These are phyloP conservation scores for Pyricularia sp. DNA, from an alignment of 2,329 filamentous ascomycete genomes.

Conservation along the genomic window DNA sequence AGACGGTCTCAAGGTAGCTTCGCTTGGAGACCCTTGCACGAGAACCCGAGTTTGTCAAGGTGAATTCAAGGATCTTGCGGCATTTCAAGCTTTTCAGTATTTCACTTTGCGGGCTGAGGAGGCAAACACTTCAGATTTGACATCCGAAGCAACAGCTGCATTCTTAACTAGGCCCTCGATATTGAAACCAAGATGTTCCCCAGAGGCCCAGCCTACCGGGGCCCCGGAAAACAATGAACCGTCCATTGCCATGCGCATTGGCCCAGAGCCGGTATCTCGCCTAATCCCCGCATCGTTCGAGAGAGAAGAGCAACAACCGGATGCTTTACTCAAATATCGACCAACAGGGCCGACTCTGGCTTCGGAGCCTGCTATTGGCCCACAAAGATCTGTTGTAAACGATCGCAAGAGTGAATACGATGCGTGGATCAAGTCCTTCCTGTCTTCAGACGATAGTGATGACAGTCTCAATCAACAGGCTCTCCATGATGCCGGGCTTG, in stretches of 20 bases:
- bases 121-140: neutral
- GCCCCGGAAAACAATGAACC: neutral
- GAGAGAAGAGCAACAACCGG: neutral
- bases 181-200: neutral
- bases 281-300: neutral
- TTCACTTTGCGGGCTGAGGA: neutral
- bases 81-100: neutral
- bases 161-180: neutral
- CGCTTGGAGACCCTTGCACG: neutral
- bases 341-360: neutral
- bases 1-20: neutral
- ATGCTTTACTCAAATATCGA: neutral
- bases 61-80: too few relatives aligned
- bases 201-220: neutral
- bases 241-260: neutral
- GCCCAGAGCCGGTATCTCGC: neutral
- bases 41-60: neutral
- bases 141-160: neutral
- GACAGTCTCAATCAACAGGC: neutral
- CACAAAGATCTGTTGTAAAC: neutral
- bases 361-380: neutral
- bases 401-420: neutral
- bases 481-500: neutral
- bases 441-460: constrained; percentile 1
- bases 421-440: constrained; percentile 1